Base-by-base conservation (phyloP, 371 early-diverging fungal species). In the Mucor saturninus region DNA sequence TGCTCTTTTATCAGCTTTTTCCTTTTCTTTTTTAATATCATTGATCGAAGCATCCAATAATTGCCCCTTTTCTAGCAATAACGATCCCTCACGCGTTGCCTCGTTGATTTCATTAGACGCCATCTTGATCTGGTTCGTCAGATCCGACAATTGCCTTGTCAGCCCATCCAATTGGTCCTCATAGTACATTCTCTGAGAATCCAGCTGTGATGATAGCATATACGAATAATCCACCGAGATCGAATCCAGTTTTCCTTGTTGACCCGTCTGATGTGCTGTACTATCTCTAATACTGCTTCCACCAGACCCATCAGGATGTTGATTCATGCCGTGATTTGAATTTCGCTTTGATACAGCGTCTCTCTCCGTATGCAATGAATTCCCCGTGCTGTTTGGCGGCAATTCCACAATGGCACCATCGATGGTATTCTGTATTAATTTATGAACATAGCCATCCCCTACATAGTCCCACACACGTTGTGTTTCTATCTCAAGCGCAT, bases 401-500 rank as follows among this genome's bases (percentile, higher is more conserved):
- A 97, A 70, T 57, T 96, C 96, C 9, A 97, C 95, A 14, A 97
- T 62, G 59, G 94, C 94, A 11, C 96, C 96, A 66, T 97, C 97
- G 0, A 85, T 76, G 62, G 83, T 89, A 74, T 93, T 95, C 69
- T 95, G 96, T 58, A 97, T 87, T 68, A 97, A 63, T 5, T 97
- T 87, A 72, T 98, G 98, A 5, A 97, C 96, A 70, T 96, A 93
- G 0, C 95, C 94, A 75, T 98, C 97, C 4, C 96, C 93, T 2
- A 88, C 90, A 81, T 98, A 98, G 71, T 98, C 98, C 98, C 98
- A 98, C 15, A 98, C 95, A 3, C 94, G 81, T 72, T 96, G 95
- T 10, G 96, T 95, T 49, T 94, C 94, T 21, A 98, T 84, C 67
- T 97, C 98, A 59, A 98, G 74, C 2, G 96, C 84, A 69, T 92